These are phyloP conservation scores for Talaromyces albobiverticillius DNA, from an alignment of 2,329 filamentous ascomycete species.

Conservation along the genomic window DNA sequence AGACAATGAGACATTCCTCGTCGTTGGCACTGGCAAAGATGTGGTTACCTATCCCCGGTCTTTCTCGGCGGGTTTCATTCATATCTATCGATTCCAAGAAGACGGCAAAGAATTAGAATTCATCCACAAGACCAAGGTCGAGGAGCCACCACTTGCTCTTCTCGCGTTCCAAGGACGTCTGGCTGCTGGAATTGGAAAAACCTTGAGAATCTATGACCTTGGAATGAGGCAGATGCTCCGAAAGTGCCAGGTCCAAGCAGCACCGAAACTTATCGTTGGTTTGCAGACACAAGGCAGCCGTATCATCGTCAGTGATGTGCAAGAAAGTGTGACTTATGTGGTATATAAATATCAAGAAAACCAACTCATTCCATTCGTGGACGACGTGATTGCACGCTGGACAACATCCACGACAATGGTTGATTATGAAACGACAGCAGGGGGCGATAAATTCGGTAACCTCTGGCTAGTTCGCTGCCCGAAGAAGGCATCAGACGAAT, in stretches of 20 bases:
- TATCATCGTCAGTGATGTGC: conserved; percentile 87
- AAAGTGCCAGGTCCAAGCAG: conserved; percentile 80
- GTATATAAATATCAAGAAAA: conserved; percentile 93
- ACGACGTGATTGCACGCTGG: conserved; percentile 87
- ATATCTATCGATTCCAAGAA: conserved; percentile 86
- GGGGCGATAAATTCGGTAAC: conserved; percentile 97
- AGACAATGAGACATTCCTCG: conserved; percentile 84
- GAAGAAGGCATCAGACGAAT: conserved; percentile 78
- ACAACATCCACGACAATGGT: conserved; percentile 90
- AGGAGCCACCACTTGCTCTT: conserved; percentile 84
- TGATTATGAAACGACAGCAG: conserved; percentile 93
- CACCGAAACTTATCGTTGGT: conserved; percentile 79
- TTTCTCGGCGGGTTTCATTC: conserved; percentile 77
- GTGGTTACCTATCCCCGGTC: conserved; percentile 74
- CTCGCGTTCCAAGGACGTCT: conserved; percentile 90
- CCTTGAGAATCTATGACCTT: conserved; percentile 84
- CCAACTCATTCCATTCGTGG: conserved; percentile 85
- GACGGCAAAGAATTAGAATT: conserved; percentile 87
- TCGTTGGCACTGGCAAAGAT: conserved; percentile 92
- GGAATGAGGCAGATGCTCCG: conserved; percentile 89
- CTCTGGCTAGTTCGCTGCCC: conserved; percentile 89
- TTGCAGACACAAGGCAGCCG: conserved; percentile 87
- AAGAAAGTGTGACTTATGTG: conserved; percentile 86
- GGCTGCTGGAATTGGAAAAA: conserved; percentile 77
- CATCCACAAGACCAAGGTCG: conserved; percentile 92